phyloP scores from a whole-genome alignment of 2,329 filamentous ascomycete genomes.

The Aspergillus transmontanensis region DNA sequence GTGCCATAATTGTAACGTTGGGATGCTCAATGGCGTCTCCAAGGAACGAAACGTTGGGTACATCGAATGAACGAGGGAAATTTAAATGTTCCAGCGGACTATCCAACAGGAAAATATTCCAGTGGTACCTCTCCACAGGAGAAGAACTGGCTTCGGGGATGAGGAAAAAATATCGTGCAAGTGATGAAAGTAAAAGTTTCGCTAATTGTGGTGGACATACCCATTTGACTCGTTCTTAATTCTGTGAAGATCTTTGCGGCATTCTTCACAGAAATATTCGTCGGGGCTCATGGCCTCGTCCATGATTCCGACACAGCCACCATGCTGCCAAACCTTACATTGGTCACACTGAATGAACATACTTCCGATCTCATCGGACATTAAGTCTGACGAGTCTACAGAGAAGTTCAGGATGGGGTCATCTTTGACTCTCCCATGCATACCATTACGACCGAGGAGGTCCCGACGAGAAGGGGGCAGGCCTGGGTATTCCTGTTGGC shows the following conservation, averaged over 20 bases:
- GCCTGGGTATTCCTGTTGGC: slow-evolving; percentile 91
- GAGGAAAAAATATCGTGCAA: background rate
- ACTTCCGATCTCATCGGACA: slow-evolving; percentile 84
- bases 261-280: slow-evolving; percentile 97
- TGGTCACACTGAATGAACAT: slow-evolving; percentile 98
- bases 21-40: background rate
- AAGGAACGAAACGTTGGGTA: background rate
- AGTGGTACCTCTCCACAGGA: background rate
- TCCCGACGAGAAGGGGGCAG: slow-evolving; percentile 63
- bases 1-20: slow-evolving; percentile 12
- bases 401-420: slow-evolving; percentile 61
- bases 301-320: slow-evolving; percentile 95
- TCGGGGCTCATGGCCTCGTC: slow-evolving; percentile 91
- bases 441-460: slow-evolving; percentile 57
- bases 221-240: slow-evolving; percentile 79
- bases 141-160: background rate
- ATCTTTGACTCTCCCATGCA: slow-evolving; percentile 56
- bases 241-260: slow-evolving; percentile 86
- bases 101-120: background rate
- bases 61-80: background rate
- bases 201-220: slow-evolving; percentile 58
- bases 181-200: background rate
- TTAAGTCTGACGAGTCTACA: slow-evolving; percentile 60
- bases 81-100: background rate
- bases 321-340: slow-evolving; percentile 98